Base-by-base conservation (phyloP, 129 eudicot species). In the Dittrichia graveolens region DNA sequence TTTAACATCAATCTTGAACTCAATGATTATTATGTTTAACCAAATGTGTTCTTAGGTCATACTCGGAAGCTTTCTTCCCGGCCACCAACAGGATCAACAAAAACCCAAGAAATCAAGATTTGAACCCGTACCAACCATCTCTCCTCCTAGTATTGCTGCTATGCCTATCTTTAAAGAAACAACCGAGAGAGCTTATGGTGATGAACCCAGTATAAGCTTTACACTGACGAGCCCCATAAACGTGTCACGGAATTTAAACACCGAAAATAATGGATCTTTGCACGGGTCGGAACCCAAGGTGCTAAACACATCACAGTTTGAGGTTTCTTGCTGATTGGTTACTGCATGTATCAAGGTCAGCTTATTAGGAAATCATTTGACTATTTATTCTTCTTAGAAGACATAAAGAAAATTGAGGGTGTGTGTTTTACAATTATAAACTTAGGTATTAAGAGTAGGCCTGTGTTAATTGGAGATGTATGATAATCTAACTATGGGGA, bases 301-400 rank as follows among this genome's bases (percentile, higher is more conserved):
- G 54, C 53, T 65, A 10, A 67, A 41, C 14, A 4, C 70, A 18
- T 57, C 75, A 49, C 41, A 7, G 3, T 74, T 62, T 0, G 68
- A 67, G 68, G 84, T 80, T 75, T 67, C 84, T 55, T 80, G 80
- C 69, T 80, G 67, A 80, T 62, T 47, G 63, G 44, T 45, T 42
- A 3, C 12, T 10, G 9, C 31, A 40, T 77, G 69, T 67, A 68
- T 68, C 34, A 58, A 64, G 72, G 79, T 41, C 18, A 13, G 10
- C 31, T 63, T 63, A 74, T 59, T 69, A 71, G 73, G 82, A 71
- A 71, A 63, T 50, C 52, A 39, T 54, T 71, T 41, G 72, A 70
- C 72, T 53, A 57, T 61, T 42, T 49, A 61, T 61, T 52, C 63
- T 47, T 78, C 49, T 54, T 67, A 66, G 66, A 65, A 75, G 75